These are phyloP conservation scores for Monosporascus sp. DNA, from an alignment of 2,329 filamentous ascomycete genomes.

Conservation along the genomic window DNA sequence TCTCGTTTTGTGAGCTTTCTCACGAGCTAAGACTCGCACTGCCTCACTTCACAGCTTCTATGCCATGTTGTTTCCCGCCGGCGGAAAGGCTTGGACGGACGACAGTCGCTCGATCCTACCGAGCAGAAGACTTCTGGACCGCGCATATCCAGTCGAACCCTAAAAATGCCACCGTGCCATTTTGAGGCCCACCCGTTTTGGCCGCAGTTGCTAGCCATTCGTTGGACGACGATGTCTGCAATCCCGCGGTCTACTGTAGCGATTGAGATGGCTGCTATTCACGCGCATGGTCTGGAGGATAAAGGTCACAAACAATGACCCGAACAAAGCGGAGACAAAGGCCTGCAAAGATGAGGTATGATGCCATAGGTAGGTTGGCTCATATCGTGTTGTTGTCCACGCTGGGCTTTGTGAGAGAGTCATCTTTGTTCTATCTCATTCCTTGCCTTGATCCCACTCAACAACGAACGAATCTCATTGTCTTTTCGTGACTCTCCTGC, in stretches of 20 bases:
- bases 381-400: neutral
- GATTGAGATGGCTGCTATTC: conserved; percentile 6
- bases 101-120: neutral
- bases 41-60: conserved; percentile 19
- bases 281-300: conserved; percentile 1
- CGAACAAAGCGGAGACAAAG: conserved; percentile 24
- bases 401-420: conserved; percentile 10
- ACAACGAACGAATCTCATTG: conserved; percentile 19
- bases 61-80: neutral
- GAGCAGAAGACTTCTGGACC: conserved; percentile 4
- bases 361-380: conserved; percentile 9
- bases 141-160: conserved; percentile 12
- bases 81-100: neutral
- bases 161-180: conserved; percentile 9
- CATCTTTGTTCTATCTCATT: conserved; percentile 13
- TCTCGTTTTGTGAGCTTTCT: conserved; percentile 23
- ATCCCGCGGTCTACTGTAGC: conserved; percentile 1
- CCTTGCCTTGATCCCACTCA: conserved; percentile 10
- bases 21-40: conserved; percentile 22
- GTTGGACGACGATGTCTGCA: conserved; percentile 19
- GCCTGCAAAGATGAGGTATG: conserved; percentile 2
- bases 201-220: conserved; percentile 15
- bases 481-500: conserved; percentile 17
- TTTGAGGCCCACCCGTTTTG: conserved; percentile 14
- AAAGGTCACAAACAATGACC: neutral